Evolutionary conservation across 148 eudicot species (phyloP).

Genomic region (Fallopia convolvulus): DNA sequence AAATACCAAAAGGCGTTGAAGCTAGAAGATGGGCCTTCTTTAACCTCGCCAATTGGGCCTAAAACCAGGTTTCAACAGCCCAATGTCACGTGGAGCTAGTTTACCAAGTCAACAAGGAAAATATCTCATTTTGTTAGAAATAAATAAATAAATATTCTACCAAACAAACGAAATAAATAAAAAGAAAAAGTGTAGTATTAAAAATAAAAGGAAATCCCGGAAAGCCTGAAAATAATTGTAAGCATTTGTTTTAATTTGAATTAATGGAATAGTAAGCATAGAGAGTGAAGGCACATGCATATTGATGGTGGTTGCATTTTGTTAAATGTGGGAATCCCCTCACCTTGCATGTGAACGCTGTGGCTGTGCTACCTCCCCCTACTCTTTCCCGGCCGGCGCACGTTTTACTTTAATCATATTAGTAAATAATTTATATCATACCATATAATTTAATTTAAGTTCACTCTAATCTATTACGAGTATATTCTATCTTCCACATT

Average conservation of each 20-base stretch:
- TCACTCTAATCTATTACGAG: too few species aligned
- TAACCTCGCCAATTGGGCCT: background rate
- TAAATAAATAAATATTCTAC: background rate
- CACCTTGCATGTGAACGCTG: background rate
- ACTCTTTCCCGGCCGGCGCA: background rate
- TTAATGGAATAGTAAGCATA: too few species aligned
- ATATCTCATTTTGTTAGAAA: background rate
- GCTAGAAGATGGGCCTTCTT: background rate
- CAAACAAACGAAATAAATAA: too few species aligned
- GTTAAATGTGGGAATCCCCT: background rate
- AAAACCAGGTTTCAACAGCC: background rate
- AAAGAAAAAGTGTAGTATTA: background rate
- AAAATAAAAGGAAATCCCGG: background rate
- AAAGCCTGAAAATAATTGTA: background rate
- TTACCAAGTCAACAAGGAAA: background rate
- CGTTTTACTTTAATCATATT: background rate
- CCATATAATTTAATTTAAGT: too few species aligned
- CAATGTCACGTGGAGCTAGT: background rate
- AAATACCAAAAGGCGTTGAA: too few species aligned
- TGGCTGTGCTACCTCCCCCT: background rate
- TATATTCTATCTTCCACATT: too few species aligned
- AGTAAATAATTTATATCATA: background rate
- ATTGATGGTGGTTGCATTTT: background rate
- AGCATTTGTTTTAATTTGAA: too few species aligned
- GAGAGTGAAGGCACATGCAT: background rate